Evolutionary conservation across 345 rosid genomes (phyloP).

Genomic region (Capsella bursapastoris): DNA sequence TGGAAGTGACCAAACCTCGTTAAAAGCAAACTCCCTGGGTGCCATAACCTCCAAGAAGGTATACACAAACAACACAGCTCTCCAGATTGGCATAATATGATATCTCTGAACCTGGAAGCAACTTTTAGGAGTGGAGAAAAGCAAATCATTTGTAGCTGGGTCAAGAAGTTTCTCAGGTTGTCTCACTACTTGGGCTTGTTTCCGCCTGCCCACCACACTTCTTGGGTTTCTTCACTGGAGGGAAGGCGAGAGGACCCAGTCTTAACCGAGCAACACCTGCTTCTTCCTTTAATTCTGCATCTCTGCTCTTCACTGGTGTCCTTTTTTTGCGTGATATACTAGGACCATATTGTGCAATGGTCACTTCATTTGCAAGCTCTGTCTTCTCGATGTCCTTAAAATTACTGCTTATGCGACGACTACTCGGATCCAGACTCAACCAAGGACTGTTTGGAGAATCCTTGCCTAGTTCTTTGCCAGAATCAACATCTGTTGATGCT

Average conservation of each 20-base stretch:
- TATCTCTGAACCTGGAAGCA: conserved; percentile 34
- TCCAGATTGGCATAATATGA: conserved; percentile 9
- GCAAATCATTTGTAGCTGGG: conserved; percentile 31
- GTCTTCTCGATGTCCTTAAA: conserved; percentile 44
- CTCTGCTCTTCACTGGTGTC: conserved; percentile 45
- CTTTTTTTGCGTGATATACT: conserved; percentile 55
- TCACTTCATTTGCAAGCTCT: conserved; percentile 33
- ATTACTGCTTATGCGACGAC: conserved; percentile 44
- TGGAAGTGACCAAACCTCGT: conserved; percentile 26
- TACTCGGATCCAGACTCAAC: conserved; percentile 76
- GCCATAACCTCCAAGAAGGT: conserved; percentile 17
- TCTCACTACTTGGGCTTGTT: conserved; percentile 43
- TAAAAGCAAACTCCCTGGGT: conserved; percentile 14
- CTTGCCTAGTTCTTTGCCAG: conserved; percentile 51
- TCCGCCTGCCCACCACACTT: conserved; percentile 53
- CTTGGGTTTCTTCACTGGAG: conserved; percentile 57
- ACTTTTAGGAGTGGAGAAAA: conserved; percentile 14
- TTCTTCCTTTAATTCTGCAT: conserved; percentile 44
- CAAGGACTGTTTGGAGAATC: conserved; percentile 61
- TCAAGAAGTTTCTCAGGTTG: conserved; percentile 41
- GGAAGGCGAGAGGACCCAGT: conserved; percentile 54
- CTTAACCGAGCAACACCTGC: conserved; percentile 52
- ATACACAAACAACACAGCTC: conserved; percentile 20
- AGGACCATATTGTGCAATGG: conserved; percentile 45
- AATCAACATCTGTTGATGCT: conserved; percentile 40